A percentile compares a stretch with the other conserved stretches of the same genome.
Conservation (phyloP, 2,329 filamentous ascomycete species). For the Plenodomus lindquistii region DNA sequence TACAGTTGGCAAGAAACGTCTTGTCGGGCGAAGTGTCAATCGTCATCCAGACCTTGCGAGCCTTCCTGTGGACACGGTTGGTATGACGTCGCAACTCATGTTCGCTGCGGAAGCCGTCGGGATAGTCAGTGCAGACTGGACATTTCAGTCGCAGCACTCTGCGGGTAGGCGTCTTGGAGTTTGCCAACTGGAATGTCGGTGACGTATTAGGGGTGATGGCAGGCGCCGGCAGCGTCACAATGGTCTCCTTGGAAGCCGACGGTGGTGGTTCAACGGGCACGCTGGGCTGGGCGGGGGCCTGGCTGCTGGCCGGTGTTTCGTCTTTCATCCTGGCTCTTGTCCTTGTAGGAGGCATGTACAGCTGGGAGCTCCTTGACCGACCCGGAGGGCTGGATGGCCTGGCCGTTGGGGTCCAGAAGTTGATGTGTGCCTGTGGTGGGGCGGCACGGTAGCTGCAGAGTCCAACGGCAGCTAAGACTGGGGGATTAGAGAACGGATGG, state of each 20-base stretch:
- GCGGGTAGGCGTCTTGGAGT: conserved; percentile 36
- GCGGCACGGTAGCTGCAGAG: conserved; percentile 27
- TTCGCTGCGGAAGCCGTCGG: conserved; percentile 80
- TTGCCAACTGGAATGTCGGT: conserved; percentile 31
- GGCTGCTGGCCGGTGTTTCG: conserved; percentile 24
- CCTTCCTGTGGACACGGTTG: conserved; percentile 67
- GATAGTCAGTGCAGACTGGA: conserved; percentile 69
- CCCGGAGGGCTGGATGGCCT: conserved; percentile 16
- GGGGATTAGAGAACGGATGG: conserved; percentile 16
- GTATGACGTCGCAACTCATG: conserved; percentile 66
- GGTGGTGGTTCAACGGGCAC: conserved; percentile 30
- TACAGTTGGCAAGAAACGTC: conserved; percentile 77
- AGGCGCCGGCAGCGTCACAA: conserved; percentile 32
- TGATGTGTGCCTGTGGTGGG: conserved; percentile 34
- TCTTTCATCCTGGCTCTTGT: conserved; percentile 42
- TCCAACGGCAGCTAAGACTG: conserved; percentile 35
- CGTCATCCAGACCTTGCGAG: conserved; percentile 67
- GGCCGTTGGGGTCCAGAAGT: conserved; percentile 21
- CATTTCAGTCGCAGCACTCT: conserved; percentile 55
- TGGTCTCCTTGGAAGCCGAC: conserved; percentile 31
- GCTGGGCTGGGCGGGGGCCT: conserved; percentile 26
- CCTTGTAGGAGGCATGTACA: conserved; percentile 41
- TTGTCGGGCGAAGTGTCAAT: conserved; percentile 63
- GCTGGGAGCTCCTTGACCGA: conserved; percentile 8
- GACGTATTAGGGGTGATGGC: conserved; percentile 36